Conservation (phyloP, 1,284 basidiomycete genomes). For the Pisolithus thermaeus region DNA sequence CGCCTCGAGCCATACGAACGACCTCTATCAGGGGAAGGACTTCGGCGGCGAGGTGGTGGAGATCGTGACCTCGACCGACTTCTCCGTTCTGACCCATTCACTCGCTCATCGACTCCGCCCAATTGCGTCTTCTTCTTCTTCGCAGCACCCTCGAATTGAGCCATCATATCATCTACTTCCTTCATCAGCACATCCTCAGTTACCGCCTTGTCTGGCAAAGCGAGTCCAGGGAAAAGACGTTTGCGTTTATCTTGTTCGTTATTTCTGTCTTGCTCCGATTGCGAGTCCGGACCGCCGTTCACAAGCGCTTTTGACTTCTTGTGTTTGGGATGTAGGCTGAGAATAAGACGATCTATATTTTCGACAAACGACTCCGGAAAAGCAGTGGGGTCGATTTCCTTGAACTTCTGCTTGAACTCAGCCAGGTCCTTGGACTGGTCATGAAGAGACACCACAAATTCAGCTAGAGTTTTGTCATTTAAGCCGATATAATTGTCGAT, state of each 20-base stretch:
- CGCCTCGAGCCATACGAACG: slow-evolving; percentile 41
- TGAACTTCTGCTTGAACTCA: slow-evolving; percentile 81
- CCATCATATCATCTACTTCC: slow-evolving; percentile 86
- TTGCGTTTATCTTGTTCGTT: slow-evolving; percentile 71
- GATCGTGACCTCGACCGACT: slow-evolving; percentile 39
- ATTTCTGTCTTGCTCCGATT: slow-evolving; percentile 27
- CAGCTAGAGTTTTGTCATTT: slow-evolving; percentile 89
- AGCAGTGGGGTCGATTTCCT: slow-evolving; percentile 68
- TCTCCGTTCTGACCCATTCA: slow-evolving; percentile 53
- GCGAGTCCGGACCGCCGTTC: slow-evolving; percentile 36
- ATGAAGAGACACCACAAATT: slow-evolving; percentile 93
- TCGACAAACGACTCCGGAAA: slow-evolving; percentile 89
- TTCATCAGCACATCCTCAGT: slow-evolving; percentile 66
- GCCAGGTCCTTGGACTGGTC: slow-evolving; percentile 70
- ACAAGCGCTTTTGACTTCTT: slow-evolving; percentile 53
- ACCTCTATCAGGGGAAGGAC: slow-evolving; percentile 50
- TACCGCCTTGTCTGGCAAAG: slow-evolving; percentile 74
- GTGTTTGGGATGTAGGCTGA: slow-evolving; percentile 94
- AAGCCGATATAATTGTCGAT: slow-evolving; percentile 80
- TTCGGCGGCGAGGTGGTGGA: slow-evolving; percentile 44
- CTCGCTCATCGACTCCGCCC: slow-evolving; percentile 41
- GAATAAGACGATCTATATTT: slow-evolving; percentile 91
- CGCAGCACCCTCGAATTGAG: slow-evolving; percentile 64
- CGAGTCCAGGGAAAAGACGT: slow-evolving; percentile 87
- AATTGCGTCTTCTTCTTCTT: slow-evolving; percentile 54